Percentiles rank a stretch among this genome's conserved stretches.
Evolutionary conservation across 2,329 filamentous ascomycete genomes (phyloP).

Genomic region (Colletotrichum falcatum): DNA sequence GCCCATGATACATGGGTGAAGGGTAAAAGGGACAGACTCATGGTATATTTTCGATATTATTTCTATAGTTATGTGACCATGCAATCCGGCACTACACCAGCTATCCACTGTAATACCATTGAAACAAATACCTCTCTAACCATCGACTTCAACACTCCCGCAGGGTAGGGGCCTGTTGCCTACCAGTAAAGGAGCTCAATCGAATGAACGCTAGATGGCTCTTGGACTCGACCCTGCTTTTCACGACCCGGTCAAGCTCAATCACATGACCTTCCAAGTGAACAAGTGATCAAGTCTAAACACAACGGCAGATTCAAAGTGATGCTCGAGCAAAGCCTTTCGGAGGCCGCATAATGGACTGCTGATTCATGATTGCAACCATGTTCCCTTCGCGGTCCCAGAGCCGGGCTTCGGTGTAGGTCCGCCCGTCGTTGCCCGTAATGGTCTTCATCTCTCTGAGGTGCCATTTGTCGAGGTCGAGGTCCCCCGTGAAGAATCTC

Average conservation of each 20-base stretch:
- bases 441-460: constrained; percentile 55
- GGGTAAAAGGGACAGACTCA: background rate
- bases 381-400: constrained; percentile 58
- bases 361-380: constrained; percentile 62
- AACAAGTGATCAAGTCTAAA: background rate
- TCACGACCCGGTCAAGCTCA: background rate
- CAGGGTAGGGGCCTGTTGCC: background rate
- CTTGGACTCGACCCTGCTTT: background rate
- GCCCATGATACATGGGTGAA: background rate
- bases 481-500: constrained; percentile 53
- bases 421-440: constrained; percentile 54
- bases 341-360: constrained; percentile 51
- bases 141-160: background rate
- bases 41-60: no score
- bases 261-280: background rate
- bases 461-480: constrained; percentile 57
- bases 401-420: constrained; percentile 58
- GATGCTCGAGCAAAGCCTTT: constrained; percentile 10
- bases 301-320: background rate
- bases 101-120: background rate
- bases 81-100: background rate
- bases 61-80: background rate
- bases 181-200: background rate
- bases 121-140: background rate
- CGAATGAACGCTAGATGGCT: background rate